Evolutionary conservation across 139 green algal species (phyloP), one percentile per base, ranked within the genome.

Genomic region (Coccomyxa sp.): DNA sequence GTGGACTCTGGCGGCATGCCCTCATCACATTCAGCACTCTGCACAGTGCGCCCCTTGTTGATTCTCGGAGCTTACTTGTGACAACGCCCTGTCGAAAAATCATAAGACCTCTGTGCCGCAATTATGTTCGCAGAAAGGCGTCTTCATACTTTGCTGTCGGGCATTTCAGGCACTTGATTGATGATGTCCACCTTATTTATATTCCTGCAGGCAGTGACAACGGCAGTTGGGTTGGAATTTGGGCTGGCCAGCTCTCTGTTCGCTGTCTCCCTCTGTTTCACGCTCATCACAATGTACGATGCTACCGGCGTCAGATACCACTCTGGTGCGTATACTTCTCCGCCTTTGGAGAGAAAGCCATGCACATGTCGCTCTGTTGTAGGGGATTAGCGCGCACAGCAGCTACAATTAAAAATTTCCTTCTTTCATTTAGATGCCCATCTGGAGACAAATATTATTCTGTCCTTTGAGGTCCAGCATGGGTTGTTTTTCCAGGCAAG

Each of bases 281-380:
- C 87, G 71, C 86, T 95, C 14, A 97, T 99, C 58, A 96, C 99
- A 23, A 99, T 99, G 97, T 99, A 99, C 84, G 97, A 99, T 87
- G 97, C 97, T 10, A 96, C 97, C 60, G 94, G 94, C n/a, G 95
- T 99, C 59, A 88, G 97, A 32, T 86, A 92, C 30, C 97, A 99
- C 86, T 97, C 97, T 67, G 96, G 96, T 89, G 89, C 87, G 87
- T 23, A 32, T 38, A 27, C 30, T 59, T 76, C 51, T 66, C 32
- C 30, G 27, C 18, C 38, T 51, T 51, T 3, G 3, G 38, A 7
- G 38, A 51, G 38, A 51, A 51, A 11, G n/a, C 11, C 30, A 17
- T 45, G 71, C 25, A 51, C n/a, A 32, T 31, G 18, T 58, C 4
- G 23, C 71, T 74, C 21, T 27, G 21, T 27, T 30, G 66, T 30